Conservation (phyloP, 176 grass and related monocot species). For the sorghum (Sorghum bicolor) region Sorghum_bicolor_NCBIv3 NC_012872.2:54130501-54131000, state of each 20-base stretch:
- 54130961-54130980: slow-evolving; percentile 78
- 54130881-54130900: slow-evolving; percentile 76
- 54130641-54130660: not conserved
- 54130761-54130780: slow-evolving; percentile 76
- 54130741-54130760: slow-evolving; percentile 76
- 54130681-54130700: not conserved
- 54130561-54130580: not conserved
- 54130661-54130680: not conserved
- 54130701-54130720: slow-evolving; percentile 23
- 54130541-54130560: not conserved
- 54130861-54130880: slow-evolving; percentile 85
- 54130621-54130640: not conserved
- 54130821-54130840: slow-evolving; percentile 51
- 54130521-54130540: not conserved
- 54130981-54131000: slow-evolving; percentile 70
- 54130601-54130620: not conserved
- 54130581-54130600: not conserved
- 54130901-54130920: slow-evolving; percentile 6
- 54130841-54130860: slow-evolving; percentile 65
- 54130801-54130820: slow-evolving; percentile 94
- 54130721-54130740: slow-evolving; percentile 28
- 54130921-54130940: not conserved
- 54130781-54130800: slow-evolving; percentile 86
- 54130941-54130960: slow-evolving; percentile 42
- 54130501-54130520: not conserved